A percentile compares a stretch with the other conserved stretches of the same genome.
Conservation (phyloP, 192 early-diverging fungal genomes). For the Chytriomyces sp. region DNA sequence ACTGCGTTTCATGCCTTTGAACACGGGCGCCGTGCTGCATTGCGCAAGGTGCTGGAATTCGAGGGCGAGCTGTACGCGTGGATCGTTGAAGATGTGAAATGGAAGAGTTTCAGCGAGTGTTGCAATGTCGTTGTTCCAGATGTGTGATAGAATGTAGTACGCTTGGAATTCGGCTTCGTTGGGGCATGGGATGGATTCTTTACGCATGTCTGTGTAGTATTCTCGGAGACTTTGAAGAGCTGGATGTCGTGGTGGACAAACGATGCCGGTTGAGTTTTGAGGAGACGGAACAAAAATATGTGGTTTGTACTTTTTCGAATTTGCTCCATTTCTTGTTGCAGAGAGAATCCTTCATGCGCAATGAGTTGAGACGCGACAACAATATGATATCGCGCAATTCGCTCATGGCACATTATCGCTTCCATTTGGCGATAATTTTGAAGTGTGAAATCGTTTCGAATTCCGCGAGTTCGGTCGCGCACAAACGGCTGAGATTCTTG, state of each 20-base stretch:
- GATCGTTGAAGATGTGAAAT: slow-evolving; percentile 49
- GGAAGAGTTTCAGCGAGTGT: slow-evolving; percentile 68
- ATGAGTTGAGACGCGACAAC: slow-evolving; percentile 75
- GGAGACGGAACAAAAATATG: not conserved
- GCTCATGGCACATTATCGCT: slow-evolving; percentile 75
- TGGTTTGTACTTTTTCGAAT: slow-evolving; percentile 74
- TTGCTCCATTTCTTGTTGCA: slow-evolving; percentile 88
- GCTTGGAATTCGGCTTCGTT: slow-evolving; percentile 93
- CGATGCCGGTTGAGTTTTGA: too few relatives aligned
- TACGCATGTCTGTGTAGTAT: slow-evolving; percentile 80
- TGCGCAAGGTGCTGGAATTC: slow-evolving; percentile 64
- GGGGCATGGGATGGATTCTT: slow-evolving; percentile 54
- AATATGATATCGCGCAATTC: slow-evolving; percentile 88
- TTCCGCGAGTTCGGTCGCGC: slow-evolving; percentile 82
- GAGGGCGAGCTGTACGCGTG: slow-evolving; percentile 72
- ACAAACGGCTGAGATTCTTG: slow-evolving; percentile 77
- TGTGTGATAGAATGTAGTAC: slow-evolving; percentile 80
- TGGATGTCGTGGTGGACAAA: slow-evolving; percentile 24
- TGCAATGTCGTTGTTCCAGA: slow-evolving; percentile 74
- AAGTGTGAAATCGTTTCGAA: slow-evolving; percentile 84
- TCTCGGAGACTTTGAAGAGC: slow-evolving; percentile 83
- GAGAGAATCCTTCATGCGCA: slow-evolving; percentile 68
- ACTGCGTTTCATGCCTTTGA: slow-evolving; percentile 33
- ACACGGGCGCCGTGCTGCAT: slow-evolving; percentile 6
- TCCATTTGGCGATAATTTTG: slow-evolving; percentile 77